Evolutionary conservation across 2,329 filamentous ascomycete species (phyloP).

Genomic region (Nemania bipapillata): DNA sequence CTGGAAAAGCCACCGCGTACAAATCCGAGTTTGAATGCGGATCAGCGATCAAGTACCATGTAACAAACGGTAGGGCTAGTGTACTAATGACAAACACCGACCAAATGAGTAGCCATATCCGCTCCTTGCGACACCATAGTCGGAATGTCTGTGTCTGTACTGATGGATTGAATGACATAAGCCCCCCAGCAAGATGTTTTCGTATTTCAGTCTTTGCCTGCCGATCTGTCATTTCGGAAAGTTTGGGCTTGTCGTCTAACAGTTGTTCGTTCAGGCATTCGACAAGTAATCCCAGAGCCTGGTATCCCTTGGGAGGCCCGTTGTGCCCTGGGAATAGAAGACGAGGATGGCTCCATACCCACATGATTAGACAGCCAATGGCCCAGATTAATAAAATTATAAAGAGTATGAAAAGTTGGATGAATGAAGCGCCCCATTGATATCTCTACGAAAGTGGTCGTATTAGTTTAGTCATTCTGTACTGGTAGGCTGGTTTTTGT

Average conservation of each 20-base stretch:
- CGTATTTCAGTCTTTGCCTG: conserved; percentile 1
- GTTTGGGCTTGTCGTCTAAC: background rate
- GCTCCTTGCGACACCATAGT: conserved; percentile 10
- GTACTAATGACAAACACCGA: background rate
- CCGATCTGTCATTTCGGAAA: conserved; percentile 1
- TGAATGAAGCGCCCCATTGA: conserved; percentile 16
- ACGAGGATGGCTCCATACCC: background rate
- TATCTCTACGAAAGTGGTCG: conserved; percentile 8
- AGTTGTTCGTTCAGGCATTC: conserved; percentile 5
- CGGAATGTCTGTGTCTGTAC: conserved; percentile 1
- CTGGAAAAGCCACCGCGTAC: no score
- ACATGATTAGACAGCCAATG: conserved; percentile 5
- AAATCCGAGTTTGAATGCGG: no score
- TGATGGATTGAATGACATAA: conserved; percentile 1
- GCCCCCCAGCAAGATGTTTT: background rate
- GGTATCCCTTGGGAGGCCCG: conserved; percentile 7
- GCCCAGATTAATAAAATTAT: background rate
- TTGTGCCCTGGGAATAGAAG: background rate
- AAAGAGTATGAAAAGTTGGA: background rate
- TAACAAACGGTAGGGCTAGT: background rate
- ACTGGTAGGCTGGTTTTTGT: background rate
- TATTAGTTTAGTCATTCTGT: background rate
- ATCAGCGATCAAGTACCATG: background rate
- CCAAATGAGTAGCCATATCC: conserved; percentile 10
- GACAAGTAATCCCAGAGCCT: conserved; percentile 16